Evolutionary conservation across 164 flowering plant genomes (phyloP).

Genomic region (Pachysandra terminalis): DNA sequence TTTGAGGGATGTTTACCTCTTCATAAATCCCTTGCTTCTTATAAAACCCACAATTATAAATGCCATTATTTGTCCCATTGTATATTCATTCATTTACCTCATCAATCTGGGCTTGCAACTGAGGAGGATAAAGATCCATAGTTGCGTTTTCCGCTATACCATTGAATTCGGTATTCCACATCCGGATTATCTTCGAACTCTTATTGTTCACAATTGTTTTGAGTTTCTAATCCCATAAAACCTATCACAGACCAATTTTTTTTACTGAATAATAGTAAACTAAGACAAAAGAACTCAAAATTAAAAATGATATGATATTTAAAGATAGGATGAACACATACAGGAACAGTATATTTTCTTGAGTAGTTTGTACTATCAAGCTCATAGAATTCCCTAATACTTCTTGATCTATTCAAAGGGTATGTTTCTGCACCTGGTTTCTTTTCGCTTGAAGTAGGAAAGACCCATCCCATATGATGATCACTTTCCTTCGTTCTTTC

Average conservation of each 20-base stretch:
- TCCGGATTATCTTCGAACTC: too few species aligned
- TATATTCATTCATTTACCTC: too few species aligned
- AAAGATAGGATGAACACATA: too few species aligned
- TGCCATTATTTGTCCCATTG: too few species aligned
- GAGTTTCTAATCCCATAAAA: constrained; percentile 91
- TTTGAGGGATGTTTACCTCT: constrained; percentile 47
- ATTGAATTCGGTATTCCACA: too few species aligned
- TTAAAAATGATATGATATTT: neutral
- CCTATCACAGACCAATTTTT: constrained; percentile 40
- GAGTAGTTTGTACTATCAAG: constrained; percentile 76
- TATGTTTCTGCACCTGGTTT: constrained; percentile 85
- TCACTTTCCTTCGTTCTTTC: constrained; percentile 79
- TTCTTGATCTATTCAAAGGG: constrained; percentile 68
- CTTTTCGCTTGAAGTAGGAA: constrained; percentile 53
- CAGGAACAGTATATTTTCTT: constrained; percentile 91
- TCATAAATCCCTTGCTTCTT: constrained; percentile 80
- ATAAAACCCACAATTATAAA: constrained; percentile 91
- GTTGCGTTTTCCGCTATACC: too few species aligned
- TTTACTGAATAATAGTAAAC: neutral
- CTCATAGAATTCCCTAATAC: constrained; percentile 74
- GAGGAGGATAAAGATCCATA: too few species aligned
- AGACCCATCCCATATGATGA: too few species aligned
- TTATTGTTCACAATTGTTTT: too few species aligned
- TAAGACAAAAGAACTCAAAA: neutral
- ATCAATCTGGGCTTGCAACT: too few species aligned